Evolutionary conservation across 2,329 filamentous ascomycete species (phyloP), one percentile per base, ranked within the genome.

Genomic region (Fusarium sp.): DNA sequence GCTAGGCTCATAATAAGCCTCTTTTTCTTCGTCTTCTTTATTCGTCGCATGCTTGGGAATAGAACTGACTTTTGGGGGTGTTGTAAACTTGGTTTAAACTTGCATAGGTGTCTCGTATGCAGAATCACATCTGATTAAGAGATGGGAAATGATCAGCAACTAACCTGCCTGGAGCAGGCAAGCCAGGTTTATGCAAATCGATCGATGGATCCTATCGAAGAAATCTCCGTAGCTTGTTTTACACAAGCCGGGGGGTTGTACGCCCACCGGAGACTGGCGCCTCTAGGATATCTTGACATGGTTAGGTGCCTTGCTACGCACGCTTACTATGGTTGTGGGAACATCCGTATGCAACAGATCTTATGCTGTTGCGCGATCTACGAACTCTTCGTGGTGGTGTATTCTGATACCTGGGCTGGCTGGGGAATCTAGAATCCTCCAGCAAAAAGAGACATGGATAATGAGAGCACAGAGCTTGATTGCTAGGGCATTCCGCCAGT

Each of bases 151-250:
- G 60, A 59, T 67, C 64, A 58, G 58, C 58, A 40, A n/a, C 40
- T 27, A 42, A 59, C 27, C 42, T 59, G 20, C 23, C 48, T 20
- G n/a, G 51, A 59, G 33, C 25, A 60, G 45, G 23, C 61, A 51
- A 50, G 50, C 40, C 42, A 36, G 37, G 21, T 36, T 52, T 35
- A 55, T 40, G 46, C 36, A 45, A 29, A 40, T 62, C 37, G 58
- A 40, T 62, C 37, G 58, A 53, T 64, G 63, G 35, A 40, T 37
- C 41, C 33, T 47, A 50, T 64, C 37, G 35, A 55, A 60, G 46
- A 68, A 67, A 67, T 67, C 52, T 65, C 64, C 64, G 64, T 60
- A 68, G 58, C 48, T 35, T 68, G 45, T 40, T 64, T 51, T 40
- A 56, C 43, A 33, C 25, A 6, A 17, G 47, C 58, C 23, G 39